Evolutionary conservation across 306 rosid genomes (phyloP).

Genomic region (Boehmeria nivea): DNA sequence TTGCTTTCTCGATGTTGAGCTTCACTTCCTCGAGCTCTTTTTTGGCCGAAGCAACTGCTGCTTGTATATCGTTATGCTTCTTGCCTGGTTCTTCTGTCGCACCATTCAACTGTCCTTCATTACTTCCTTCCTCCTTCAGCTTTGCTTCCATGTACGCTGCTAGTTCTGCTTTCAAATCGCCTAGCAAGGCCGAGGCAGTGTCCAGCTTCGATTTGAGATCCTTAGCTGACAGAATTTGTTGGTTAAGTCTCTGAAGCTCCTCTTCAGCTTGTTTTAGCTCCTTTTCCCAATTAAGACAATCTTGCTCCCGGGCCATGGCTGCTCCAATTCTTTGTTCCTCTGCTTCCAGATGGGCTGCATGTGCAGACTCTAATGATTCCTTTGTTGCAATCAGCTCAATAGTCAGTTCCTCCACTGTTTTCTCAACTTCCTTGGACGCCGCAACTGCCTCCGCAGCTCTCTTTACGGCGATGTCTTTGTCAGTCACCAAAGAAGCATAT

Average conservation of each 20-base stretch:
- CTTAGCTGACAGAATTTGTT: conserved; percentile 66
- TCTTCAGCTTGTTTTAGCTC: conserved; percentile 85
- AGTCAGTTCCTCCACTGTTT: conserved; percentile 83
- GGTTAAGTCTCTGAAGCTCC: conserved; percentile 70
- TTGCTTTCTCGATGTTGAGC: conserved; percentile 83
- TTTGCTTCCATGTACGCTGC: conserved; percentile 83
- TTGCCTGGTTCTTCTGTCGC: conserved; percentile 41
- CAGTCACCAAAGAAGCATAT: conserved; percentile 63
- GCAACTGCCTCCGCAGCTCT: conserved; percentile 82
- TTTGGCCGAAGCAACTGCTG: conserved; percentile 68
- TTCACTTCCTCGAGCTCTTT: conserved; percentile 81
- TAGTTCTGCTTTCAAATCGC: conserved; percentile 81
- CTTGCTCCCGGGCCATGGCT: conserved; percentile 92
- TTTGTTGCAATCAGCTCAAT: conserved; percentile 81
- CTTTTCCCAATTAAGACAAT: conserved; percentile 90
- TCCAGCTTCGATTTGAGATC: conserved; percentile 83
- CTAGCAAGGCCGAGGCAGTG: conserved; percentile 68
- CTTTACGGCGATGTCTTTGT: conserved; percentile 59
- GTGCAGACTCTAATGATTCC: conserved; percentile 86
- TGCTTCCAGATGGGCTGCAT: conserved; percentile 88
- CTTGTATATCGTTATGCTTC: conserved; percentile 63
- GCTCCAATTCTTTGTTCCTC: conserved; percentile 95
- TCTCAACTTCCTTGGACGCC: conserved; percentile 87
- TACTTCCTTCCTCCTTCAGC: conserved; percentile 51
- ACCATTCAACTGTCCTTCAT: conserved; percentile 29